phyloP scores from a whole-genome alignment of 2,329 filamentous ascomycete species.

The Anisogramma anomala region DNA sequence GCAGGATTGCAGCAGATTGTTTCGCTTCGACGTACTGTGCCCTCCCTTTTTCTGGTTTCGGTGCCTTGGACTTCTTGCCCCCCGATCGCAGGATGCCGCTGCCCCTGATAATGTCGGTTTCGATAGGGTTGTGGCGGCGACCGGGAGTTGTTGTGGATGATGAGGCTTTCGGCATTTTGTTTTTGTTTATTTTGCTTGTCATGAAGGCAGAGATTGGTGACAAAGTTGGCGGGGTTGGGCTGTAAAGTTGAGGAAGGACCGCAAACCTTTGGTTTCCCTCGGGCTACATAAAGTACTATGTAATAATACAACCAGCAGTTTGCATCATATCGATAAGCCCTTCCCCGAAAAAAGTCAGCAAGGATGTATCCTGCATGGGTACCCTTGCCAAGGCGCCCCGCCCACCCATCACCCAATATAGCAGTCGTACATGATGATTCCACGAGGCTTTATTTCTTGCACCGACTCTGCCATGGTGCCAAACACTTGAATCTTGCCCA shows the following conservation, averaged over 20 bases:
- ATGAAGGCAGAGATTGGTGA: neutral
- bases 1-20: constrained; percentile 76
- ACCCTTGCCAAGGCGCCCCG: neutral
- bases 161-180: constrained; percentile 67
- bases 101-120: constrained; percentile 65
- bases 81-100: constrained; percentile 50
- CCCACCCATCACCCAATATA: constrained; percentile 13
- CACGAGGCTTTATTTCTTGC: too few relatives aligned
- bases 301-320: too few relatives aligned
- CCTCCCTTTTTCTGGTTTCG: constrained; percentile 59
- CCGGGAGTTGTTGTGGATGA: constrained; percentile 46
- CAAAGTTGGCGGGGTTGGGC: too few relatives aligned
- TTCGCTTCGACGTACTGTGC: constrained; percentile 76
- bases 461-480: too few relatives aligned
- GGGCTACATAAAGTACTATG: too few relatives aligned
- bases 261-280: neutral
- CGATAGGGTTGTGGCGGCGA: constrained; percentile 78
- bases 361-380: neutral
- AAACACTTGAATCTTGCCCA: neutral
- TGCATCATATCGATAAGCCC: constrained; percentile 15
- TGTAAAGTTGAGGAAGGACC: neutral
- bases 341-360: neutral
- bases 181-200: neutral
- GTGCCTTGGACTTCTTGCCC: constrained; percentile 43
- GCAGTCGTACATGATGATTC: too few relatives aligned